Percentiles rank a stretch among this genome's conserved stretches.
These are phyloP conservation scores for Backusella psychrophila DNA, from an alignment of 192 early-diverging fungal species.

Conservation along the genomic window DNA sequence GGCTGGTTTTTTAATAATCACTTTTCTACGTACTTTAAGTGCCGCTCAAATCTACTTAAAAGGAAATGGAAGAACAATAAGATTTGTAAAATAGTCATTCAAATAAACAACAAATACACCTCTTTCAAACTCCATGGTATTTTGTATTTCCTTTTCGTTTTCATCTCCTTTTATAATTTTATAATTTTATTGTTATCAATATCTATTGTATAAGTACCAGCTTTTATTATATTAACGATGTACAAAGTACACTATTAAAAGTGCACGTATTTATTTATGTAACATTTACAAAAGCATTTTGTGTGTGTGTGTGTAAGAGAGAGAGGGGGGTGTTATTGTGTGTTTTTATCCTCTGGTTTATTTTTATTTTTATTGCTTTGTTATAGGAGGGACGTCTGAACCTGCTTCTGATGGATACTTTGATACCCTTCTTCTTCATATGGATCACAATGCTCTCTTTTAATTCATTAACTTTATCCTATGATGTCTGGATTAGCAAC, in stretches of 20 bases:
- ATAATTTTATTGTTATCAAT: not conserved
- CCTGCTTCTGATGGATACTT: no score
- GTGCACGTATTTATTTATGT: not conserved
- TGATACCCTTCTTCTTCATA: no score
- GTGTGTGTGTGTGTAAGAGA: no score
- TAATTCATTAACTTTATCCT: no score
- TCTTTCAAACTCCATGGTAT: not conserved
- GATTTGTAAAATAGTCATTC: not conserved
- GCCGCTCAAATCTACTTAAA: not conserved
- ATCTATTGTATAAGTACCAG: not conserved
- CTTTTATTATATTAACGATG: not conserved
- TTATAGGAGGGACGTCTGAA: no score
- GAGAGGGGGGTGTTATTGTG: no score
- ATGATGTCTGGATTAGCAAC: no score
- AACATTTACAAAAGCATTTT: not conserved
- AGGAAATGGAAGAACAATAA: not conserved
- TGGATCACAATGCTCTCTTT: no score
- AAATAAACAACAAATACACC: not conserved
- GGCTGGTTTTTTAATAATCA: not conserved
- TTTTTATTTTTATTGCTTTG: no score
- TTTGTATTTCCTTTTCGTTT: not conserved
- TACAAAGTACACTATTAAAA: not conserved
- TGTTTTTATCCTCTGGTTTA: no score
- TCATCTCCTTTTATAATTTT: not conserved
- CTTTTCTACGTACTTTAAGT: not conserved